These are phyloP conservation scores for Fusarium incarnatum DNA, from an alignment of 2,329 filamentous ascomycete species.

Conservation along the genomic window DNA sequence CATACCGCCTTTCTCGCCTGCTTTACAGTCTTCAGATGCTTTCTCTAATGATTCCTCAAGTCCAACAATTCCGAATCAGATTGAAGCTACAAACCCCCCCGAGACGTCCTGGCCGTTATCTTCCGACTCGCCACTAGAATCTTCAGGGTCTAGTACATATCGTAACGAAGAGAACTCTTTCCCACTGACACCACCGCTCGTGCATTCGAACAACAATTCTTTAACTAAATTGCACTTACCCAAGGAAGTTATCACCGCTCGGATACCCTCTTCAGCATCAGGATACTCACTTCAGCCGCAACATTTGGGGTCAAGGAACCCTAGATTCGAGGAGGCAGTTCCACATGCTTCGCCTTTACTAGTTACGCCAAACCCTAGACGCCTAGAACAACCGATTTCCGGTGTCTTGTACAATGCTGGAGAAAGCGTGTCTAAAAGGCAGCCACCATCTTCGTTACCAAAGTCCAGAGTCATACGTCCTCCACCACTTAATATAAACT, in stretches of 20 bases:
- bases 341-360: constrained; percentile 14
- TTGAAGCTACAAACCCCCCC: neutral
- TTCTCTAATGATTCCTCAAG: neutral
- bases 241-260: constrained; percentile 14
- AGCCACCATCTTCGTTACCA: neutral
- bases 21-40: neutral
- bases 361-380: constrained; percentile 18
- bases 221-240: constrained; percentile 6
- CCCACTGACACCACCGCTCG: neutral
- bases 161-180: constrained; percentile 17
- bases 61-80: neutral
- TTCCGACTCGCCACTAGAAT: constrained; percentile 21
- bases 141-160: constrained; percentile 27
- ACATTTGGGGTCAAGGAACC: neutral
- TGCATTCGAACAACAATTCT: neutral
- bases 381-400: constrained; percentile 20
- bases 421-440: constrained; percentile 2
- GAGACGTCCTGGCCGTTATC: constrained; percentile 27
- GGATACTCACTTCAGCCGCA: constrained; percentile 11
- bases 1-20: constrained; percentile 21
- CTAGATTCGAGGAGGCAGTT: constrained; percentile 21
- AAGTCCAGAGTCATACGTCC: constrained; percentile 1
- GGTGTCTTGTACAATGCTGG: constrained; percentile 14
- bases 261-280: constrained; percentile 25
- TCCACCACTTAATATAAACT: neutral